Conservation (phyloP, 306 rosid species). For the Trifolium pratense region DNA sequence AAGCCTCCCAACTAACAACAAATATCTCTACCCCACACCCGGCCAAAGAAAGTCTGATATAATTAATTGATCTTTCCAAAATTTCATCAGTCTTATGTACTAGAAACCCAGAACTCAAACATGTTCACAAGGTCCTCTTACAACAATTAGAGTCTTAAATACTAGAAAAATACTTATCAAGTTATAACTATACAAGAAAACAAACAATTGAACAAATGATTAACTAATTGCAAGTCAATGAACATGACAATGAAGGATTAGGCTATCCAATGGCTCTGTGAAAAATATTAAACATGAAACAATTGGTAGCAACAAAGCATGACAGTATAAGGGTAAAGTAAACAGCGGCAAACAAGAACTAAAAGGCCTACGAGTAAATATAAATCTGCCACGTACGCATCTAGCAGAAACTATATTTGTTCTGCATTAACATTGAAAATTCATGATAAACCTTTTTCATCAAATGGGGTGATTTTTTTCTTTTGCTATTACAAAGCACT, state of each 20-base stretch:
- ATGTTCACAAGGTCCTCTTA: neutral
- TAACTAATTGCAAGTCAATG: neutral
- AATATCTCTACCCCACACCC: neutral
- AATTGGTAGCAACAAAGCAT: conserved; percentile 9
- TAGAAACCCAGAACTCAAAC: neutral
- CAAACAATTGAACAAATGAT: neutral
- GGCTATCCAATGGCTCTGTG: neutral
- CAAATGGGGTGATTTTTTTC: conserved; percentile 4
- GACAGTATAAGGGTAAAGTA: neutral
- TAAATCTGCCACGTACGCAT: neutral
- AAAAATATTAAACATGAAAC: conserved; percentile 3
- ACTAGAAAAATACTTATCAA: neutral
- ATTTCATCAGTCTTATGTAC: neutral
- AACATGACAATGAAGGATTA: neutral
- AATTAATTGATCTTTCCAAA: neutral
- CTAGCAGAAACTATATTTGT: conserved; percentile 13
- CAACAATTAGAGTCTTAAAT: neutral
- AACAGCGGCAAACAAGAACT: conserved; percentile 18
- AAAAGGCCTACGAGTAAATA: conserved; percentile 21
- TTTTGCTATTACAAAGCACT: conserved; percentile 16
- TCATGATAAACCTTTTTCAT: conserved; percentile 10
- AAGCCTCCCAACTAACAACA: conserved; percentile 6
- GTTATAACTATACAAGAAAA: neutral
- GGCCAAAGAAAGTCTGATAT: neutral
- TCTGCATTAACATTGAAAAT: neutral